Evolutionary conservation across 257 asterid genomes (phyloP).

Genomic region (Prunella vulgaris): DNA sequence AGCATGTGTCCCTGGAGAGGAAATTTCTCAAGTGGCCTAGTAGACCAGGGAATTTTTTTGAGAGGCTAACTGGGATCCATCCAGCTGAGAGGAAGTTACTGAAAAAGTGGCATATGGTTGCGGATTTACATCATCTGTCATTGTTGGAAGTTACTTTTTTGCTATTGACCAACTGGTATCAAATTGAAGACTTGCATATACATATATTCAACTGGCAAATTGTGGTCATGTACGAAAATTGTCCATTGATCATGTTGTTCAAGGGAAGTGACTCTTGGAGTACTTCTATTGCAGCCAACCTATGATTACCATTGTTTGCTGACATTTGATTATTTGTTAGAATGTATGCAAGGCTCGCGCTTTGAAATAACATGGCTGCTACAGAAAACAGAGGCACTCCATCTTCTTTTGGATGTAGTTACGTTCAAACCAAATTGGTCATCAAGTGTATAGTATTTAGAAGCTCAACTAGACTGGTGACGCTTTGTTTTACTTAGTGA

Average conservation of each 20-base stretch:
- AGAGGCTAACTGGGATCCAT: constrained; percentile 82
- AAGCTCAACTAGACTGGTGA: constrained; percentile 44
- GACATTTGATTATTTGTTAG: constrained; percentile 17
- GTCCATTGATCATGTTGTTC: neutral
- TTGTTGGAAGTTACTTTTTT: constrained; percentile 72
- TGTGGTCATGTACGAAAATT: constrained; percentile 2
- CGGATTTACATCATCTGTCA: constrained; percentile 59
- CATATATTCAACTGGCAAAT: constrained; percentile 1
- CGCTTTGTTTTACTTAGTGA: neutral
- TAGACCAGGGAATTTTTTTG: constrained; percentile 71
- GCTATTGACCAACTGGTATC: constrained; percentile 46
- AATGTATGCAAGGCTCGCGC: constrained; percentile 12
- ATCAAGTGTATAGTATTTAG: too few species aligned
- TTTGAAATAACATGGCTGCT: constrained; percentile 24
- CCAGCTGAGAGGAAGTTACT: constrained; percentile 79
- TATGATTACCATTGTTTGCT: neutral
- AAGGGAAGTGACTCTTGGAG: neutral
- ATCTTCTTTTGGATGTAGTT: too few species aligned
- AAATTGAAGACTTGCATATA: constrained; percentile 18
- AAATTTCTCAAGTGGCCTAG: constrained; percentile 64
- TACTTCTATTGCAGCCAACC: neutral
- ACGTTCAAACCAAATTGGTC: too few species aligned
- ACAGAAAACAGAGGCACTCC: constrained; percentile 3
- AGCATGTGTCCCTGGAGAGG: constrained; percentile 84
- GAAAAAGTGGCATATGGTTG: constrained; percentile 58